These are phyloP conservation scores for Oidium heveae DNA, from an alignment of 2,329 filamentous ascomycete species.

Conservation along the genomic window DNA sequence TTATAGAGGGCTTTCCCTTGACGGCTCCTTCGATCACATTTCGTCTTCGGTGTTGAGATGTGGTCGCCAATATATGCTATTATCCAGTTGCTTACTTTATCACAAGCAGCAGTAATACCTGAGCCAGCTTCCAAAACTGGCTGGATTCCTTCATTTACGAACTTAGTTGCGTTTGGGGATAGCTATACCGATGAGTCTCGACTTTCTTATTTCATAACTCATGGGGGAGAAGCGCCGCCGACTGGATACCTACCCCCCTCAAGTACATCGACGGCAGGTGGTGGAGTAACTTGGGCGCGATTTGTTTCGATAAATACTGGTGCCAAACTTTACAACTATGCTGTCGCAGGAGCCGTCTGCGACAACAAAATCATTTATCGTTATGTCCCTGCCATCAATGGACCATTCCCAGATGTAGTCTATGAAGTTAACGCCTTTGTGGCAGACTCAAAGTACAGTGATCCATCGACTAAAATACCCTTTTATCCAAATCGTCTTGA, in stretches of 20 bases:
- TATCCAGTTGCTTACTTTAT: background rate
- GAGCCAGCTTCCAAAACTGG: background rate
- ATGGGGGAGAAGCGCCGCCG: constrained; percentile 35
- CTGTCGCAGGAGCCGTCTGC: constrained; percentile 47
- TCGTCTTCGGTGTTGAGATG: background rate
- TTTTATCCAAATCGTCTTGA: constrained; percentile 21
- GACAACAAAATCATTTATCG: constrained; percentile 41
- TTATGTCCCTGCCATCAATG: constrained; percentile 22
- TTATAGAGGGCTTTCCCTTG: too few species aligned
- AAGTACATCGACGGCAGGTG: constrained; percentile 29
- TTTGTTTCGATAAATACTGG: constrained; percentile 35
- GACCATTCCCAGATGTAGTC: constrained; percentile 32
- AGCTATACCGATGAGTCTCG: constrained; percentile 48
- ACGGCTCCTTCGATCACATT: too few species aligned
- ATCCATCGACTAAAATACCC: constrained; percentile 13
- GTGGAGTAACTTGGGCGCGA: constrained; percentile 44
- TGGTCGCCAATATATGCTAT: background rate
- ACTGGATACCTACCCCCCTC: constrained; percentile 24
- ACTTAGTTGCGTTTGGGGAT: constrained; percentile 45
- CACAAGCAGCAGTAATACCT: background rate
- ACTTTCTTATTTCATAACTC: constrained; percentile 31
- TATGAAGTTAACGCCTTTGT: constrained; percentile 34
- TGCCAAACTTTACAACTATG: constrained; percentile 38
- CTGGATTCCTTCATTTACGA: constrained; percentile 25
- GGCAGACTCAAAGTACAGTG: constrained; percentile 20